phyloP scores from a whole-genome alignment of 73 alveolate species.

The Paraurostyla sp. region DNA sequence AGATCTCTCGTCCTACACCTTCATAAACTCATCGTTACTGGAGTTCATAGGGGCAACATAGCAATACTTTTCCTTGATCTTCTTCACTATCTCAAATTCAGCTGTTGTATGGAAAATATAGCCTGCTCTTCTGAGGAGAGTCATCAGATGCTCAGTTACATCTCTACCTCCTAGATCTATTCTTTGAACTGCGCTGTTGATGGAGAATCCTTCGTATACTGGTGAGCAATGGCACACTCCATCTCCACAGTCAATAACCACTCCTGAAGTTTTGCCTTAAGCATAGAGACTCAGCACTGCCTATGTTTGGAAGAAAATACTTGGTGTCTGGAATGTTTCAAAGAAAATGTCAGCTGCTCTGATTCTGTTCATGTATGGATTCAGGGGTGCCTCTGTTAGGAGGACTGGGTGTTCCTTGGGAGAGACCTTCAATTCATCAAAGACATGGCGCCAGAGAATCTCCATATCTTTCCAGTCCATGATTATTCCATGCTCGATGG shows the following conservation, averaged over 20 bases:
- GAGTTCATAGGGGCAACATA: constrained; percentile 55
- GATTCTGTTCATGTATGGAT: constrained; percentile 85
- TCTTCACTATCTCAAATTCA: constrained; percentile 90
- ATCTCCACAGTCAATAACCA: constrained; percentile 93
- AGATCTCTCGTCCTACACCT: constrained; percentile 3
- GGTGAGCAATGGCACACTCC: constrained; percentile 90
- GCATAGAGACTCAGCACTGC: constrained; percentile 89
- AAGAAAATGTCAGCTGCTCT: constrained; percentile 87
- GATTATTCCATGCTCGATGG: constrained; percentile 84
- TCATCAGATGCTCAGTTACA: constrained; percentile 90
- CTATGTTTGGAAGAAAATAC: constrained; percentile 84
- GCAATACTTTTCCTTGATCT: constrained; percentile 90
- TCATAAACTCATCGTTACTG: constrained; percentile 7
- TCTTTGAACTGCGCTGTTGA: constrained; percentile 85
- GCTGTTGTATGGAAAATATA: constrained; percentile 93
- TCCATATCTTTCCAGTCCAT: constrained; percentile 87
- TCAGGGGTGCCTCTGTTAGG: constrained; percentile 90
- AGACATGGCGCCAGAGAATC: constrained; percentile 82
- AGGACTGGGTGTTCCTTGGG: constrained; percentile 91
- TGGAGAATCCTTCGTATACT: constrained; percentile 89
- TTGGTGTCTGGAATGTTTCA: constrained; percentile 89
- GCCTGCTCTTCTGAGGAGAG: constrained; percentile 88
- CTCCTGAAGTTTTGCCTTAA: constrained; percentile 93
- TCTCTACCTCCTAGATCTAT: constrained; percentile 96
- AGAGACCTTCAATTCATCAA: constrained; percentile 76